Conservation (phyloP, 768 basidiomycete genomes). For the Kondoa malvinella region DNA sequence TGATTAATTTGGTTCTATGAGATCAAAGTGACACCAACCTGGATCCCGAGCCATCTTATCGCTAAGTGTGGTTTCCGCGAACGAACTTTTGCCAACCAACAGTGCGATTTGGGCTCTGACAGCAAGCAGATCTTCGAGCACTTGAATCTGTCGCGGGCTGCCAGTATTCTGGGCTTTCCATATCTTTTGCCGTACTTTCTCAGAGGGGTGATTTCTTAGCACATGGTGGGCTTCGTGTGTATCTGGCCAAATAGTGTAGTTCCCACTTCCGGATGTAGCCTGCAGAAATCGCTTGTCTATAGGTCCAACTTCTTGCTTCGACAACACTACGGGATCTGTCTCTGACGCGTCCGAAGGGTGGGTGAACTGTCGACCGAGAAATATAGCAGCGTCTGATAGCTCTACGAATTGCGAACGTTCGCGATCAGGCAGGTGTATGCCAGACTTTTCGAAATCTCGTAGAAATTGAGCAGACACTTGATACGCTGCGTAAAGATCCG, state of each 20-base stretch:
- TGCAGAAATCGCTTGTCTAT: constrained; percentile 2
- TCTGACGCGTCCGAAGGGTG: constrained; percentile 38
- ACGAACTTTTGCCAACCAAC: constrained; percentile 69
- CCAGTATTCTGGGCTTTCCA: constrained; percentile 55
- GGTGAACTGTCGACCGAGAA: constrained; percentile 72
- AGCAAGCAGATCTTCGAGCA: constrained; percentile 56
- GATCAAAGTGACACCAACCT: constrained; percentile 37
- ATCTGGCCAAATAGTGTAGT: constrained; percentile 44
- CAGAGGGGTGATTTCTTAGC: constrained; percentile 68
- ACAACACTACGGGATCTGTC: constrained; percentile 2
- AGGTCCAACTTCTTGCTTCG: neutral
- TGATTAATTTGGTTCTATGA: neutral
- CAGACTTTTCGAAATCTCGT: constrained; percentile 94
- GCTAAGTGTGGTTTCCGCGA: constrained; percentile 64
- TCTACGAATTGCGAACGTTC: constrained; percentile 69
- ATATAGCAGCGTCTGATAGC: constrained; percentile 71
- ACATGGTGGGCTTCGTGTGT: constrained; percentile 87
- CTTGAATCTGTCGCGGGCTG: constrained; percentile 46
- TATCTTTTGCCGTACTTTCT: constrained; percentile 61
- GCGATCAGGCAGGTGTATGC: constrained; percentile 64
- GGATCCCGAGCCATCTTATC: constrained; percentile 98
- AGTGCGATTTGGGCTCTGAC: constrained; percentile 66
- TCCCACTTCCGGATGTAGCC: neutral
- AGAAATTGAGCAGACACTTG: constrained; percentile 77
- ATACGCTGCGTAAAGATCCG: constrained; percentile 26